Conservation (phyloP, 176 grass and related monocot species). For the Typha latifolia region DNA sequence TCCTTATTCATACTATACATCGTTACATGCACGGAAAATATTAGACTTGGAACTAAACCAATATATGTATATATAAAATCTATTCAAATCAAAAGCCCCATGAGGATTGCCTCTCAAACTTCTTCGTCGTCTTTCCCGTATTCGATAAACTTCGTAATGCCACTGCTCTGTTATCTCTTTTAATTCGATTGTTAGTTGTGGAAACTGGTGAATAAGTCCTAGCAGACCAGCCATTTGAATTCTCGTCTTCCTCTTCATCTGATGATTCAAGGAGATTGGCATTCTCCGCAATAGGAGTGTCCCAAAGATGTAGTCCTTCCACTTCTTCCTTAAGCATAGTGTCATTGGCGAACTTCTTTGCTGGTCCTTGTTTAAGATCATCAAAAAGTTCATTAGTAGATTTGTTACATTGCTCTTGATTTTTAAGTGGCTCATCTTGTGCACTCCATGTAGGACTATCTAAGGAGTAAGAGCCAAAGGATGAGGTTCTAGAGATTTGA, state of each 20-base stretch:
- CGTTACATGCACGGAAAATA: too few species aligned
- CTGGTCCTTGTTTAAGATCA: not conserved
- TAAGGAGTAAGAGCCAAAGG: slow-evolving; percentile 33
- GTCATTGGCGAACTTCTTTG: not conserved
- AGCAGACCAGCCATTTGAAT: not conserved
- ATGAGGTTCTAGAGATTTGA: slow-evolving; percentile 32
- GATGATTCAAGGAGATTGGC: not conserved
- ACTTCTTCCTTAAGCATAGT: too few species aligned
- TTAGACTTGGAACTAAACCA: too few species aligned
- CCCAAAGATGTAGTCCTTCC: slow-evolving; percentile 3
- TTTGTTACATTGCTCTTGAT: not conserved
- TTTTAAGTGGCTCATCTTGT: not conserved
- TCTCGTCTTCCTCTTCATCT: not conserved
- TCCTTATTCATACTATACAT: too few species aligned
- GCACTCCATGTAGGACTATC: slow-evolving; percentile 41
- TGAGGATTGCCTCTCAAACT: slow-evolving; percentile 9
- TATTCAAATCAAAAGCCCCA: slow-evolving; percentile 5
- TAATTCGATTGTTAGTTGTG: not conserved
- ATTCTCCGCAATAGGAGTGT: not conserved
- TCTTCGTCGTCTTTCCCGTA: not conserved
- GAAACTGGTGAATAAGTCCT: not conserved
- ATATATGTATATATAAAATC: too few species aligned
- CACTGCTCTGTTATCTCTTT: not conserved
- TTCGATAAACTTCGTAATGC: not conserved
- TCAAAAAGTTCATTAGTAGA: not conserved